Percentiles rank a stretch among this genome's conserved stretches.
Evolutionary conservation across 305 asterid species (phyloP).

Genomic region (Solanum hybrid): DNA sequence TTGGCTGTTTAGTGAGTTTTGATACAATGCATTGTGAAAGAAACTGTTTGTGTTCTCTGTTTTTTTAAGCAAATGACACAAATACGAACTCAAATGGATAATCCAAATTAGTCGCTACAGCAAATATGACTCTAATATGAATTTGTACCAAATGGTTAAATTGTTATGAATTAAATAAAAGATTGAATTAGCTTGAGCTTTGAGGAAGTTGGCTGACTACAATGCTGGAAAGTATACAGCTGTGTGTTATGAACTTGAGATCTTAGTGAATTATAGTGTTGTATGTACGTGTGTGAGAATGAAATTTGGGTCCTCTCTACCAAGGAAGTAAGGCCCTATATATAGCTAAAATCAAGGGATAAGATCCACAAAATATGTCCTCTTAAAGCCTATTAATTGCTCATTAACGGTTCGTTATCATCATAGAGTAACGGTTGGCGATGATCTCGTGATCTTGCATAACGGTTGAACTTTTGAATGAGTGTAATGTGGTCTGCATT

Average conservation of each 20-base stretch:
- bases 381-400: neutral
- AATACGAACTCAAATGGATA: neutral
- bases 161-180: neutral
- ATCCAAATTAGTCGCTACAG: neutral
- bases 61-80: neutral
- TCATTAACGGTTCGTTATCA: neutral
- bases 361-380: neutral
- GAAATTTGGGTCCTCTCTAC: neutral
- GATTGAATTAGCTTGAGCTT: neutral
- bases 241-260: neutral
- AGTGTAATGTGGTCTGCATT: neutral
- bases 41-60: neutral
- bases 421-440: neutral
- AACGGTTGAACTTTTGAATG: neutral
- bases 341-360: neutral
- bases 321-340: neutral
- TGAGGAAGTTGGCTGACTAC: neutral
- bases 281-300: neutral
- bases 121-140: neutral
- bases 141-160: neutral
- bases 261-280: neutral
- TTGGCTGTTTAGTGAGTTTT: neutral
- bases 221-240: neutral
- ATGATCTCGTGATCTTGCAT: neutral
- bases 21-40: neutral